Evolutionary conservation across 1,284 basidiomycete genomes (phyloP), one percentile per base, ranked within the genome.

Genomic region (Hypsizygus ulmarius): DNA sequence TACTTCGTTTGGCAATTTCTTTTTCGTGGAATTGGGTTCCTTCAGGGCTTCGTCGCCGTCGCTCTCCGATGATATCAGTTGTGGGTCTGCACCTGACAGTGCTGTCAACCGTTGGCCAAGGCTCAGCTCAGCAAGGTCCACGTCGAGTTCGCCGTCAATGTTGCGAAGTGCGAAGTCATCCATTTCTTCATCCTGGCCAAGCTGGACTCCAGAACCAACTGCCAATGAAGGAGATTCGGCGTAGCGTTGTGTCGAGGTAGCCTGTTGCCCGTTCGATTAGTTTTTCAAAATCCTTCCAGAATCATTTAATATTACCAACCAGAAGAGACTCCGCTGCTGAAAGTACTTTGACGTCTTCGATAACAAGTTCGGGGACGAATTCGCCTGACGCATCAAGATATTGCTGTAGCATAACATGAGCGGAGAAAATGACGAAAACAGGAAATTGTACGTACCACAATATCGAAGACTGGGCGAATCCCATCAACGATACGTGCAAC

Each of bases 51-150:
- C 61, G 16, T 69, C 74, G n/a, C 71, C 72, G 46, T 82, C 81
- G 48, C 72, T 75, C 32, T 79, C 75, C 12, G 72, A 63, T 12
- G 67, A 67, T 37, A 65, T 37, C n/a, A 37, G 54, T n/a, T 56
- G 61, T 37, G 50, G 53, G 42, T 70, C 67, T 29, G 66, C 65
- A 47, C 83, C 81, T 37, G 80, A 76, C 15, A 89, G 67, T 11
- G 86, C 87, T 1, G 88, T 86, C 32, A 96, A 73, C 25, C 93
- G 81, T 65, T 97, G 90, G 12, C 93, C 93, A 1, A 97, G 78
- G 38, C 89, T 92, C 19, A 94, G 78, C 65, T 97, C 93, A 3
- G 93, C 92, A 47, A 93, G 76, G 63, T 95, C 83, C 7, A 87
- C 83, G 56, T 93, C 89, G 14, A 94, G 77, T 16, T 81, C 72